Conservation (phyloP, 192 early-diverging fungal species). For the Chytriomyces sp. region DNA sequence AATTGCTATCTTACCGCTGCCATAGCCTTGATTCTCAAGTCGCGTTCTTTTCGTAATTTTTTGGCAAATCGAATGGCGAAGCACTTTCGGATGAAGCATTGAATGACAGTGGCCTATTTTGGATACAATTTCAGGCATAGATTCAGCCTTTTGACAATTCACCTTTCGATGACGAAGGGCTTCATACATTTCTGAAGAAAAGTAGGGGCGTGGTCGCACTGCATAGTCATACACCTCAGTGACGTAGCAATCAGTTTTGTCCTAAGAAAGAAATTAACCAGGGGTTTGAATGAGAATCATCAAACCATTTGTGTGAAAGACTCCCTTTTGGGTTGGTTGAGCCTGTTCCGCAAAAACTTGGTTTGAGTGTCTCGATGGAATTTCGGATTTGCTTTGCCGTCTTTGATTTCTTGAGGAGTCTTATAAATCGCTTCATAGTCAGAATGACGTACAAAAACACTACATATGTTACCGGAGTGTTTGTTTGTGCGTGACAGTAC, state of each 20-base stretch:
- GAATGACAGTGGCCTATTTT: constrained; percentile 36
- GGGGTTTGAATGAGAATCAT: background rate
- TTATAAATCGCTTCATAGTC: too few relatives aligned
- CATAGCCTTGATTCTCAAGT: constrained; percentile 30
- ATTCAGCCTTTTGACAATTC: background rate
- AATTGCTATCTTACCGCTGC: constrained; percentile 35
- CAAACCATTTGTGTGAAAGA: constrained; percentile 59
- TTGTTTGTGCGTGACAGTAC: constrained; percentile 57
- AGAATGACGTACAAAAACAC: too few relatives aligned
- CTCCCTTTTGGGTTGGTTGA: constrained; percentile 43
- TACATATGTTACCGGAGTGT: too few relatives aligned
- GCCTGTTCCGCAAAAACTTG: constrained; percentile 45
- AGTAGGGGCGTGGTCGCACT: constrained; percentile 43
- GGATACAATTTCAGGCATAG: background rate
- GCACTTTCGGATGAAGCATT: constrained; percentile 55
- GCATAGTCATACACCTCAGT: constrained; percentile 40
- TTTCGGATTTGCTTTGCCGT: constrained; percentile 35
- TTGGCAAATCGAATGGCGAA: constrained; percentile 41
- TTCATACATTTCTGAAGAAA: constrained; percentile 46
- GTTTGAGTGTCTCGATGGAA: constrained; percentile 64
- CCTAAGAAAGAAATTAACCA: constrained; percentile 33
- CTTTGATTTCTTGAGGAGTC: constrained; percentile 58
- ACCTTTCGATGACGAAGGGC: constrained; percentile 35
- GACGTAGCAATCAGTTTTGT: constrained; percentile 46
- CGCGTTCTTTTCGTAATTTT: constrained; percentile 38